phyloP scores from a whole-genome alignment of 2,329 filamentous ascomycete species.

The Penicillium sp. region DNA sequence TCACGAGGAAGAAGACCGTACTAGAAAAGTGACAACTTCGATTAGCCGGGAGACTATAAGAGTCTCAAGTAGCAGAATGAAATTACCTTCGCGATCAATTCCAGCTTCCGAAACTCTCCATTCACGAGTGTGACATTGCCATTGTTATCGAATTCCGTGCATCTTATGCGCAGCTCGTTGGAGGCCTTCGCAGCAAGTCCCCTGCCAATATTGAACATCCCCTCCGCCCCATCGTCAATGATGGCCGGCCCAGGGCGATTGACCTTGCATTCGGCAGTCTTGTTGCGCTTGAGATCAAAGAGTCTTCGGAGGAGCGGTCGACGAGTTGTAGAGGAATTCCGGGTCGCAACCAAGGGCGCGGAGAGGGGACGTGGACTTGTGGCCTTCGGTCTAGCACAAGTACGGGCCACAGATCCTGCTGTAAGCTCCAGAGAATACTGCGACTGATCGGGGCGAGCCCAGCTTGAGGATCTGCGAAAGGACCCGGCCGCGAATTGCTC shows the following conservation, averaged over 20 bases:
- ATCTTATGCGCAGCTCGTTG: constrained; percentile 83
- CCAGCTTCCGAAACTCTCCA: constrained; percentile 96
- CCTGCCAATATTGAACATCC: constrained; percentile 70
- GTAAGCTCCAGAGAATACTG: constrained; percentile 32
- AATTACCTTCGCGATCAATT: constrained; percentile 87
- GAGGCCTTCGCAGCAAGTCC: constrained; percentile 75
- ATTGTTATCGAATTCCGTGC: constrained; percentile 91
- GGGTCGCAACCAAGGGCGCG: constrained; percentile 20
- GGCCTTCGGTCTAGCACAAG: constrained; percentile 12
- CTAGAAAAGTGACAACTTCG: constrained; percentile 47
- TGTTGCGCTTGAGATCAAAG: constrained; percentile 40
- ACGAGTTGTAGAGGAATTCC: constrained; percentile 37
- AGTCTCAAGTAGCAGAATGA: constrained; percentile 70
- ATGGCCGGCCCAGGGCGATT: constrained; percentile 62
- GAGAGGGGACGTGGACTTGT: constrained; percentile 4
- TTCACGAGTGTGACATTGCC: constrained; percentile 92
- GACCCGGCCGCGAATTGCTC: constrained; percentile 20
- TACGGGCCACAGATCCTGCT: constrained; percentile 35
- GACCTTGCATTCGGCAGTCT: constrained; percentile 41
- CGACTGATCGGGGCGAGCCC: constrained; percentile 22
- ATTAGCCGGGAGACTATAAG: constrained; percentile 63
- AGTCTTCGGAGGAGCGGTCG: constrained; percentile 42
- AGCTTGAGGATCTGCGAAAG: constrained; percentile 26
- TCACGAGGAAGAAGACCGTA: constrained; percentile 93
- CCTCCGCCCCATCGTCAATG: constrained; percentile 63